Evolutionary conservation across 2,329 filamentous ascomycete genomes (phyloP).

Genomic region (Colletotrichum godetiae): DNA sequence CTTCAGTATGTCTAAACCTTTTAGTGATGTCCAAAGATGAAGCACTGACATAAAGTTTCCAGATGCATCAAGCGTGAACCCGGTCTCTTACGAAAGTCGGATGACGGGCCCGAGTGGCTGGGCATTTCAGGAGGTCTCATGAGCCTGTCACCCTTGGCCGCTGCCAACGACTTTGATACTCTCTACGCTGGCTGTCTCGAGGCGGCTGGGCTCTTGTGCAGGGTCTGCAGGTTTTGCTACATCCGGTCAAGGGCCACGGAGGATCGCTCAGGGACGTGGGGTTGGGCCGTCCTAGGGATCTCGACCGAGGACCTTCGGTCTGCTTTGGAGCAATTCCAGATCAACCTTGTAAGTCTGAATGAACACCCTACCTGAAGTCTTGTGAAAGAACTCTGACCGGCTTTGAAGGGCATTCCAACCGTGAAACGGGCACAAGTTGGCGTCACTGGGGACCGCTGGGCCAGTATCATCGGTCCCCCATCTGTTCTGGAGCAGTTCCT

Average conservation of each 20-base stretch:
- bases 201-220: neutral
- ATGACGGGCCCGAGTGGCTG: neutral
- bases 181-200: neutral
- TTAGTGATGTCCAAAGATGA: no score
- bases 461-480: constrained; percentile 10
- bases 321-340: neutral
- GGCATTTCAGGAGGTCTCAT: constrained; percentile 12
- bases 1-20: neutral
- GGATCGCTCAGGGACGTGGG: neutral
- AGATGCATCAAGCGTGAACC: neutral
- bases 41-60: neutral
- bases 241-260: neutral
- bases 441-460: constrained; percentile 9
- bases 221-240: neutral
- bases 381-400: no score
- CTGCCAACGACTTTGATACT: neutral
- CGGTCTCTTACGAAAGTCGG: neutral
- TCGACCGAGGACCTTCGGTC: neutral
- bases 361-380: neutral
- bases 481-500: constrained; percentile 10
- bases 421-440: constrained; percentile 5
- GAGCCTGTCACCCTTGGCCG: neutral
- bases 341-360: neutral
- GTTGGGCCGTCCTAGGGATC: constrained; percentile 5
- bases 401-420: neutral